phyloP scores from a whole-genome alignment of 768 basidiomycete genomes.

The Hysterangium stoloniferum region DNA sequence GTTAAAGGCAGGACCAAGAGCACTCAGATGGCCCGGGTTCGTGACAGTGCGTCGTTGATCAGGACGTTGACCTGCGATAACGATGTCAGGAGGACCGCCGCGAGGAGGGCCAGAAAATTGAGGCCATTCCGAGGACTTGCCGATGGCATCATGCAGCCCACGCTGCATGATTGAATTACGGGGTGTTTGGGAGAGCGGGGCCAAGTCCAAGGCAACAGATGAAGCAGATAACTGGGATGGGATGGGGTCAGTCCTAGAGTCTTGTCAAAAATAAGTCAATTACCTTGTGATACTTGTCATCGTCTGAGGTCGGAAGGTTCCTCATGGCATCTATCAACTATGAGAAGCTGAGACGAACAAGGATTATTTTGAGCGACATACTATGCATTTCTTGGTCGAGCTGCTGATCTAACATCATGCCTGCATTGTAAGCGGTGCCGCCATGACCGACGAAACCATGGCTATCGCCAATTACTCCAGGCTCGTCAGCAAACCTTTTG shows the following conservation, averaged over 20 bases:
- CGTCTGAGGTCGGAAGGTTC: constrained; percentile 79
- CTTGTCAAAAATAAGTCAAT: constrained; percentile 36
- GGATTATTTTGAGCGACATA: constrained; percentile 38
- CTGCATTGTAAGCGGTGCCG: constrained; percentile 65
- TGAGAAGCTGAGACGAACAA: background rate
- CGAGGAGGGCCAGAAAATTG: constrained; percentile 67
- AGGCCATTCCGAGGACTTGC: constrained; percentile 89
- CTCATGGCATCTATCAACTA: constrained; percentile 67
- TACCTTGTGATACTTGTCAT: constrained; percentile 67
- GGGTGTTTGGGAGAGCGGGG: constrained; percentile 79
- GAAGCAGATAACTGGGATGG: constrained; percentile 62
- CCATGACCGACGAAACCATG: constrained; percentile 40
- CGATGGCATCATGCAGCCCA: constrained; percentile 42
- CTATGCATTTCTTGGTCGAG: constrained; percentile 93
- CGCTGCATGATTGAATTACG: constrained; percentile 50
- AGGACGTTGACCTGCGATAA: constrained; percentile 33
- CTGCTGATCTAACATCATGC: constrained; percentile 90
- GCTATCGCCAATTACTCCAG: constrained; percentile 8
- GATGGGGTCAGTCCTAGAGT: background rate
- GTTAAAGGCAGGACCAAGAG: constrained; percentile 47
- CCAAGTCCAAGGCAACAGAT: constrained; percentile 89
- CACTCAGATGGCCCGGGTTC: constrained; percentile 45
- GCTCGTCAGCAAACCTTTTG: constrained; percentile 45
- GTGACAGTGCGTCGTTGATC: constrained; percentile 64
- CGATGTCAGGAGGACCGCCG: constrained; percentile 52